These are phyloP conservation scores for Claviceps fusiformis DNA, from an alignment of 2,329 filamentous ascomycete genomes.

Conservation along the genomic window DNA sequence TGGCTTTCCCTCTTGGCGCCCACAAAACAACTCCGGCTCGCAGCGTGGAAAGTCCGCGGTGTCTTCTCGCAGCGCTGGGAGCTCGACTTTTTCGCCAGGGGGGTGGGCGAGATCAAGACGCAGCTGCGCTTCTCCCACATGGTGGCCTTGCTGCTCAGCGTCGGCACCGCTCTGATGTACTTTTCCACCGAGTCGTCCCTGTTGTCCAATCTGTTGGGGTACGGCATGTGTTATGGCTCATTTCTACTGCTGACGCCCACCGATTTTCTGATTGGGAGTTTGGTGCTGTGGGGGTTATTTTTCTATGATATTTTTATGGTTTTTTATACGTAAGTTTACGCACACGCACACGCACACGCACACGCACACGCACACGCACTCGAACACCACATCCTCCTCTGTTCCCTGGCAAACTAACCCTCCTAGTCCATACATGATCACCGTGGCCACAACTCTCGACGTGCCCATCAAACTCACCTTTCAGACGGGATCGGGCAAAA, in stretches of 20 bases:
- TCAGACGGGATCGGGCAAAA: constrained; percentile 45
- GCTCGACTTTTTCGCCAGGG: constrained; percentile 36
- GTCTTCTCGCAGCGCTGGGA: constrained; percentile 39
- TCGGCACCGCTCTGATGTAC: constrained; percentile 46
- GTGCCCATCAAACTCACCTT: constrained; percentile 89
- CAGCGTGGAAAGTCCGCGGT: constrained; percentile 35
- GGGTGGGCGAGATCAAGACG: constrained; percentile 31
- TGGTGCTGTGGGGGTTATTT: constrained; percentile 70
- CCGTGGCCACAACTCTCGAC: constrained; percentile 77
- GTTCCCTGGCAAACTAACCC: background rate
- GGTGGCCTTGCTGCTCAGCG: constrained; percentile 39
- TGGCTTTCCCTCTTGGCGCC: constrained; percentile 20
- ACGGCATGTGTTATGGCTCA: constrained; percentile 73
- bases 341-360: no score
- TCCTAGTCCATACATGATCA: constrained; percentile 62
- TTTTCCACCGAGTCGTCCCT: constrained; percentile 46
- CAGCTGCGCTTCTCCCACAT: constrained; percentile 44
- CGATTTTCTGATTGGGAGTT: constrained; percentile 67
- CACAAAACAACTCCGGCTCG: constrained; percentile 12
- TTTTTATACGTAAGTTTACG: constrained; percentile 56
- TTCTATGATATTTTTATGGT: constrained; percentile 93
- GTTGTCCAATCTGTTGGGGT: constrained; percentile 75
- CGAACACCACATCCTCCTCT: background rate
- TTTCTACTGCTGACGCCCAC: constrained; percentile 79
- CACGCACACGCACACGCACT: no score